Evolutionary conservation across 345 rosid species (phyloP).

Genomic region (Salix udensis): DNA sequence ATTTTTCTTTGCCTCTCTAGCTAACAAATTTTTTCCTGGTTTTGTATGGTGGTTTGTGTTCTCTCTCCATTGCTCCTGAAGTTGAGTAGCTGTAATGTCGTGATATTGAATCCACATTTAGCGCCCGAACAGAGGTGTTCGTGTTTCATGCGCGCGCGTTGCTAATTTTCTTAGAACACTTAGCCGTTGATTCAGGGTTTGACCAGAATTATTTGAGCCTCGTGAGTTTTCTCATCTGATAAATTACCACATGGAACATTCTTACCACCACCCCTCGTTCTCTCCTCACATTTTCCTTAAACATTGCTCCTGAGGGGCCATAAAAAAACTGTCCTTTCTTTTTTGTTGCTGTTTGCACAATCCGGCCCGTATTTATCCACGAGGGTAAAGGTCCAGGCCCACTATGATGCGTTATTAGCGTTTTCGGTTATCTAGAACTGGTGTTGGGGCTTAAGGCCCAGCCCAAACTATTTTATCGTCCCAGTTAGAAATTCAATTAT

Average conservation of each 20-base stretch:
- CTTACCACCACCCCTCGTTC: neutral
- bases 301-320: neutral
- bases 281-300: neutral
- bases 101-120: slow-evolving; percentile 51
- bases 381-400: no score
- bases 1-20: neutral
- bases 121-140: slow-evolving; percentile 37
- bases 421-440: neutral
- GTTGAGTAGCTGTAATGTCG: slow-evolving; percentile 38
- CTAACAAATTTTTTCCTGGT: neutral
- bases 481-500: no score
- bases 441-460: neutral
- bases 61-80: slow-evolving; percentile 29
- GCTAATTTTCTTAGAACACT: slow-evolving; percentile 9
- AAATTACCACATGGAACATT: neutral
- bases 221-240: slow-evolving; percentile 8
- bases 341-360: neutral
- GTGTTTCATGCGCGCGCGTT: neutral
- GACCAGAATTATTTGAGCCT: slow-evolving; percentile 35
- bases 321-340: no score
- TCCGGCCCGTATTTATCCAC: neutral
- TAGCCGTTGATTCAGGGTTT: slow-evolving; percentile 37
- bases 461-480: neutral
- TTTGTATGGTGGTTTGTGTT: slow-evolving; percentile 13
- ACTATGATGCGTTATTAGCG: no score